These are phyloP conservation scores for Nakazawaea siamensis DNA, from an alignment of 805 yeast species.

Conservation along the genomic window DNA sequence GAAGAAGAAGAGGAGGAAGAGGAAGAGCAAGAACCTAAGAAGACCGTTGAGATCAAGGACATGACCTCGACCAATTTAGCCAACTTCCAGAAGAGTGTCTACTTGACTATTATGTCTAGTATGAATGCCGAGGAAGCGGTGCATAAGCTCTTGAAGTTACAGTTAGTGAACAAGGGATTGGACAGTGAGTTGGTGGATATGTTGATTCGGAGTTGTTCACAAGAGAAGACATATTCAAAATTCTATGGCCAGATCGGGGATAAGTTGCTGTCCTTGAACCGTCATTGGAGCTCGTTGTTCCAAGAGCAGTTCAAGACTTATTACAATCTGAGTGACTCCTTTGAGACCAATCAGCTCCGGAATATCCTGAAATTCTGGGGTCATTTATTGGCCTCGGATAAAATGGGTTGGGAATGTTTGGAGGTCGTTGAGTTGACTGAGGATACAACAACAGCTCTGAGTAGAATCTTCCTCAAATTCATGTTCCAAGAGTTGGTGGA, in stretches of 20 bases:
- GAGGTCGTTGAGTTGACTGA: slow-evolving; percentile 54
- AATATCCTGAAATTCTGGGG: slow-evolving; percentile 85
- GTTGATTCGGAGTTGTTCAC: slow-evolving; percentile 73
- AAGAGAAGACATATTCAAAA: slow-evolving; percentile 81
- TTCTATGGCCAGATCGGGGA: slow-evolving; percentile 75
- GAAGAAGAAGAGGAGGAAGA: slow-evolving; percentile 16
- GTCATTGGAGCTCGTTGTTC: slow-evolving; percentile 53
- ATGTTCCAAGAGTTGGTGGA: slow-evolving; percentile 71
- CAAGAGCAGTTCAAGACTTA: slow-evolving; percentile 42
- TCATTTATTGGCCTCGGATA: slow-evolving; percentile 65
- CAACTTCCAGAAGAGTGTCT: slow-evolving; percentile 67
- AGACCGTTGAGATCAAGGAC: slow-evolving; percentile 39
- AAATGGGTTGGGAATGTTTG: slow-evolving; percentile 56
- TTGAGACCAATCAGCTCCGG: slow-evolving; percentile 65
- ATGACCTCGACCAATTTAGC: slow-evolving; percentile 58
- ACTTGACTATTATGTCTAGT: slow-evolving; percentile 79
- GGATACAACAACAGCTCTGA: slow-evolving; percentile 66
- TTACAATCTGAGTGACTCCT: slow-evolving; percentile 51
- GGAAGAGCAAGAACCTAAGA: slow-evolving; percentile 14
- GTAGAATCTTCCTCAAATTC: slow-evolving; percentile 74
- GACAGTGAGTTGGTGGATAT: slow-evolving; percentile 58
- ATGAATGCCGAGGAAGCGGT: slow-evolving; percentile 91
- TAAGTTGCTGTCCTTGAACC: slow-evolving; percentile 42
- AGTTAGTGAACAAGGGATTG: slow-evolving; percentile 27
- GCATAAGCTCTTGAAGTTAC: slow-evolving; percentile 63